Base-by-base conservation (phyloP, 805 yeast genomes). In the Jamesozyma lodderae region DNA sequence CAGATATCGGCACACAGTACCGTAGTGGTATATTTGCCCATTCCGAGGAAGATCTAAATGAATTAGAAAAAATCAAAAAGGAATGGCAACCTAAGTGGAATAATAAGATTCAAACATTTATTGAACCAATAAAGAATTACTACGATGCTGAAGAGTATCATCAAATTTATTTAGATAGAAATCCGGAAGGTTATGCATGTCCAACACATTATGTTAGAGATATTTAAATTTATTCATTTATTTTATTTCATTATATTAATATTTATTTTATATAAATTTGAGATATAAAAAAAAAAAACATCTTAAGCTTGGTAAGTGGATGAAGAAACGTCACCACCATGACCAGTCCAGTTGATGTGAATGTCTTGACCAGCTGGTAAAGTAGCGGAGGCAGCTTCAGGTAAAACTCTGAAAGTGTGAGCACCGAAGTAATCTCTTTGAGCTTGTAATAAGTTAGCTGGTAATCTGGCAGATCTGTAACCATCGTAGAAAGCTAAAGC, bases 391-490 rank as follows among this genome's bases (percentile, higher is more conserved):
- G 86, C 95, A 56, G 55, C 64, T 68, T 90, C 92, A 55, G 95
- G 95, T 63, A 86, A 72, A 47, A 92, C 92, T 67, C 77, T 77
- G 87, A 90, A 90, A 62, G 97, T 92, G 79, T 90, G 98, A 51
- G 98, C 98, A 72, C 98, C 98, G 61, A 90, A 90, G 84, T 87
- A 90, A 68, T 90, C 98, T 77, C 98, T 86, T 77, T 90, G 98
- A 59, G 97, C 98, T 75, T 90, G 98, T 66, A 90, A 75, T 69
- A 90, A 75, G 81, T 90, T 90, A 52, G 98, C 98, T 63, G 97
- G 97, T 62, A 88, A 73, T 66, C 80, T 77, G 49, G 76, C 94
- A 44, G 95, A 81, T 79, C 97, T 82, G 86, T 84, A 88, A 68
- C 97, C 97, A 65, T 90, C 98, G 77, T 86, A 90, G 87, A 90